Conservation (phyloP, 2,329 filamentous ascomycete species). For the Ophiobolus disseminans region DNA sequence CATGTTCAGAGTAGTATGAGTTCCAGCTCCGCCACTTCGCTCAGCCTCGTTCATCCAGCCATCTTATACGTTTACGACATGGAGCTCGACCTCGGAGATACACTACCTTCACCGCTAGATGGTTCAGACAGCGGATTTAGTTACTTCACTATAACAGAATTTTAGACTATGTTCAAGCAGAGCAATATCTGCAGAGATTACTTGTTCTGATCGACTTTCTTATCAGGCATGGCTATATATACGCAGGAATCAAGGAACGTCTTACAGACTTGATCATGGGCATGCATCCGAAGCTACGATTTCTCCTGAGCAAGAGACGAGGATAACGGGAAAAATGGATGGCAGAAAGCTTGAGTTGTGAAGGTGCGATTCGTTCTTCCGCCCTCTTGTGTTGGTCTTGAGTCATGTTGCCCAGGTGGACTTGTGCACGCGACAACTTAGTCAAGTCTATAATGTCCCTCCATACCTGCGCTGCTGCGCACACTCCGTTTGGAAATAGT, state of each 20-base stretch:
- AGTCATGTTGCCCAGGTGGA: too few species aligned
- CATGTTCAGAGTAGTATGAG: too few species aligned
- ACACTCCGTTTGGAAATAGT: too few species aligned
- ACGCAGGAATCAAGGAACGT: slow-evolving; percentile 74
- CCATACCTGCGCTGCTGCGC: too few species aligned
- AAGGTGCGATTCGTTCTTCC: too few species aligned
- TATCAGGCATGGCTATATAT: slow-evolving; percentile 79
- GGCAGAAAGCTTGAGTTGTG: too few species aligned
- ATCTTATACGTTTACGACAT: slow-evolving; percentile 46
- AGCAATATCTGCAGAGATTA: slow-evolving; percentile 80
- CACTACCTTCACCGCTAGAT: slow-evolving; percentile 52
- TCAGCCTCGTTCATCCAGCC: slow-evolving; percentile 39
- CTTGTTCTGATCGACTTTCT: slow-evolving; percentile 87
- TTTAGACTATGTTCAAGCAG: slow-evolving; percentile 74
- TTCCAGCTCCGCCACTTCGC: too few species aligned
- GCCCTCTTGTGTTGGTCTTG: too few species aligned
- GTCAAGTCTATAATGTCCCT: too few species aligned
- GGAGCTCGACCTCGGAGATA: slow-evolving; percentile 25
- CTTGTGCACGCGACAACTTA: too few species aligned
- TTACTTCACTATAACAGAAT: background rate
- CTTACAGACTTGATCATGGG: slow-evolving; percentile 68
- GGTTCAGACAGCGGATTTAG: slow-evolving; percentile 72
- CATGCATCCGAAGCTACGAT: background rate
- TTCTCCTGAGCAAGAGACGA: background rate
- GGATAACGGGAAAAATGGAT: too few species aligned